A percentile compares a stretch with the other conserved stretches of the same genome.
Evolutionary conservation across 148 eudicot species (phyloP).

Genomic region (Nepenthes mirabilis): DNA sequence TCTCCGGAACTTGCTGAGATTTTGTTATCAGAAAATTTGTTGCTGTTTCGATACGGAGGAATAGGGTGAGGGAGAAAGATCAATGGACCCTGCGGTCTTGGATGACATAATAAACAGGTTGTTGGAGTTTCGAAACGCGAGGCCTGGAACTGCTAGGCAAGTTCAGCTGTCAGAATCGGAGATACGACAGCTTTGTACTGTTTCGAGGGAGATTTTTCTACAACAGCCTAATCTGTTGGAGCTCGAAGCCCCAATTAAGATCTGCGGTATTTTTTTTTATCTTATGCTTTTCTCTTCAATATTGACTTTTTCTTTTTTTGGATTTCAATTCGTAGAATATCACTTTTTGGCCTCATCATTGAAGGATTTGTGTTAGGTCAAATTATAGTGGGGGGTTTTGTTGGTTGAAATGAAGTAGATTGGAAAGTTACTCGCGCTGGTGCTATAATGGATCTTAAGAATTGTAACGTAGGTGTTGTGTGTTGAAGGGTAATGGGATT

Average conservation of each 20-base stretch:
- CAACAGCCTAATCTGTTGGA: conserved; percentile 60
- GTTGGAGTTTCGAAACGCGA: conserved; percentile 44
- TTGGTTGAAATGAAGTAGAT: not conserved
- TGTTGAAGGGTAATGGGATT: too few relatives aligned
- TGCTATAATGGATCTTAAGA: not conserved
- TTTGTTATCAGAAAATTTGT: too few relatives aligned
- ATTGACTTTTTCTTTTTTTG: too few relatives aligned
- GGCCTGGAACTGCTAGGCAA: conserved; percentile 39
- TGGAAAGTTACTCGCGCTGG: too few relatives aligned
- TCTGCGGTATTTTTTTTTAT: conserved; percentile 36
- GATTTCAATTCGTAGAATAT: not conserved
- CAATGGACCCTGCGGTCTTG: conserved; percentile 43
- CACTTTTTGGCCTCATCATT: not conserved
- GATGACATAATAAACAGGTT: conserved; percentile 57
- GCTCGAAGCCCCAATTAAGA: conserved; percentile 79
- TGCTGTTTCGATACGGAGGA: not conserved
- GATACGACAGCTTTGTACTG: conserved; percentile 64
- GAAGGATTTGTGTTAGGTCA: not conserved
- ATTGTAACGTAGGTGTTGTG: not conserved
- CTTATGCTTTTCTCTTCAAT: not conserved
- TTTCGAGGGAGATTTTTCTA: conserved; percentile 45
- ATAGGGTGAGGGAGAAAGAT: not conserved
- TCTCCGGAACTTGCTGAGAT: too few relatives aligned
- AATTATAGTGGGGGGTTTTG: not conserved
- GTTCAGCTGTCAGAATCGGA: conserved; percentile 66